Base-by-base conservation (phyloP, 2,329 filamentous ascomycete genomes). In the Chaetomiaceae sp. region DNA sequence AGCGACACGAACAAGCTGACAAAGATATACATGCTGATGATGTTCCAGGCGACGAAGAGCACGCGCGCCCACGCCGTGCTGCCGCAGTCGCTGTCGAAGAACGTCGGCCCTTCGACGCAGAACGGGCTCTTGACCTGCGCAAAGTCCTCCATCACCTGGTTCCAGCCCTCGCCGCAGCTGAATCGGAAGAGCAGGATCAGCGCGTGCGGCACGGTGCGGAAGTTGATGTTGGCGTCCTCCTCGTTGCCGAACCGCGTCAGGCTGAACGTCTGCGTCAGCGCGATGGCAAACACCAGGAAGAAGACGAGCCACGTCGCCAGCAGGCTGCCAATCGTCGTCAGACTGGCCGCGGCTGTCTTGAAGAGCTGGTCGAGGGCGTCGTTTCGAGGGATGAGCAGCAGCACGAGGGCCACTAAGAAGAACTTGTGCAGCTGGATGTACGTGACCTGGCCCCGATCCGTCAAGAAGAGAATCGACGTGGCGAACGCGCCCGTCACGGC, bases 21-120 rank as follows among this genome's bases (percentile, higher is more conserved):
- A 66, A 99, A 99, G 65, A 99, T 95, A 73, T 99, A 99, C 94
- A 99, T 99, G 87, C 92, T 97, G 71, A 99, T 81, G 64, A 99
- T 92, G 75, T 99, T 99, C 94, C 94, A 99, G 4, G 87, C 83
- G 54, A 97, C 91, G 74, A 99, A 99, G 9, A 99, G 77, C 31
- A 85, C 83, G 47, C 91, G 81, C 7, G 94, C 91, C 91, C 94
- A 99, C 36, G 84, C 81, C 47, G 84, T 81, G 72, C 92, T 96
- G 54, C 94, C 94, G 66, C 94, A 99, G 71, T 99, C 95, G 64
- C 90, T 94, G 38, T 88, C 75, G 64, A 91, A 92, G 70, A 96
- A 96, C 36, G 79, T 79, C 1, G 74, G 65, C 33, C 79, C 79
- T 19, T 85, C 77, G 1, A 91, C 90, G 71, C 94, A 99, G 47